Percentiles rank a stretch among this genome's conserved stretches.
Conservation (phyloP, 192 early-diverging fungal genomes). For the Kickxella alabastrina region DNA sequence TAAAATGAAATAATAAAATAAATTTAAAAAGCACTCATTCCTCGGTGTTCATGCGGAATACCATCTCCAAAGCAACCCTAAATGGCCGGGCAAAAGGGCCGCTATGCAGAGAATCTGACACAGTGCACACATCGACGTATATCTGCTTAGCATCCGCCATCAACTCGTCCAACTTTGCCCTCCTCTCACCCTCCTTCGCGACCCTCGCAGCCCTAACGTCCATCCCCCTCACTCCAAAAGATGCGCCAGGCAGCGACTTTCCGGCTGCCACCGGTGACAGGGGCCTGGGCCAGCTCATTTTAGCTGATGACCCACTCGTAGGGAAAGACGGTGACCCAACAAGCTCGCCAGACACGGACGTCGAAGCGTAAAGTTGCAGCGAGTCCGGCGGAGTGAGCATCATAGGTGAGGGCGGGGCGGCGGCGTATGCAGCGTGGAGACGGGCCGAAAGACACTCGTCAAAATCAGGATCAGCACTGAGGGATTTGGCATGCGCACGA, state of each 20-base stretch:
- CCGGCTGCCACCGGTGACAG: conserved; percentile 9
- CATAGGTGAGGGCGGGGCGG: background rate
- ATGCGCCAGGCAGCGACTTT: background rate
- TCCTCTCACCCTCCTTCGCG: background rate
- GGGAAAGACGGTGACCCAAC: conserved; percentile 1
- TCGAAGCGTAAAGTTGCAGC: background rate
- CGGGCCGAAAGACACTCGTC: conserved; percentile 1
- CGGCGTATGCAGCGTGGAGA: background rate
- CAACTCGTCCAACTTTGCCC: conserved; percentile 5
- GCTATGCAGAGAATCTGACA: conserved; percentile 58
- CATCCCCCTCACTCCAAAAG: too few relatives aligned
- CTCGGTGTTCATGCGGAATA: conserved; percentile 54
- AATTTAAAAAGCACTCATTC: conserved; percentile 8
- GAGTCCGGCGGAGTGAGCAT: background rate
- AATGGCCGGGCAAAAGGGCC: conserved; percentile 57
- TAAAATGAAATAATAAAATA: conserved; percentile 1
- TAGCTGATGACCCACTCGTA: background rate
- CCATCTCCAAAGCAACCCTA: conserved; percentile 54
- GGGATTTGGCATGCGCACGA: conserved; percentile 3
- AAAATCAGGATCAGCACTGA: background rate
- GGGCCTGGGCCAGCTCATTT: conserved; percentile 2
- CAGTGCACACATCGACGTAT: conserved; percentile 53
- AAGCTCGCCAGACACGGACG: background rate
- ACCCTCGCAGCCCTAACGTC: background rate
- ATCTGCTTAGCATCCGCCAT: conserved; percentile 15